phyloP scores from a whole-genome alignment of 352 stramenopile genomes.

The Aphanomyces stellatus region DNA sequence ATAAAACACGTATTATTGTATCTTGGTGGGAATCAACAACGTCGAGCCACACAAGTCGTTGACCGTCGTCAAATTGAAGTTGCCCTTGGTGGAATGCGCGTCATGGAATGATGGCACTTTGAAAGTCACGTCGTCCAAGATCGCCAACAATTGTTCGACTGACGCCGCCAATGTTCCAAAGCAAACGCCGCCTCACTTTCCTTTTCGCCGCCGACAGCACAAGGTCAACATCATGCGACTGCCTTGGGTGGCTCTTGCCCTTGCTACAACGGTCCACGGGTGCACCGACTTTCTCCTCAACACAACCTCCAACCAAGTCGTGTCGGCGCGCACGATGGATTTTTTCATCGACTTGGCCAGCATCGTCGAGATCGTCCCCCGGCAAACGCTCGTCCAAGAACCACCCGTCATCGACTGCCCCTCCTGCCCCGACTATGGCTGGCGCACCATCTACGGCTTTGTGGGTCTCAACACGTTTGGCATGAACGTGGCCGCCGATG shows the following conservation, averaged over 20 bases:
- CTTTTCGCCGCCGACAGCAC: no score
- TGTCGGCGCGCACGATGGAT: slow-evolving; percentile 2
- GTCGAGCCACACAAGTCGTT: not conserved
- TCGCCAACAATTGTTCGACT: not conserved
- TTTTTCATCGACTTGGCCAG: slow-evolving; percentile 1
- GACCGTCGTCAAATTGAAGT: not conserved
- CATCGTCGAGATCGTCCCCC: not conserved
- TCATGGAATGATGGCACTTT: not conserved
- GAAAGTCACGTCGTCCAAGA: not conserved
- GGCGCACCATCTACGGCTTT: slow-evolving; percentile 34
- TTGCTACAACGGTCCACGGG: no score
- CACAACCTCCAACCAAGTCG: not conserved
- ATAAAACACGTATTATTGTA: slow-evolving; percentile 19
- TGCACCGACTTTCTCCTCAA: slow-evolving; percentile 4
- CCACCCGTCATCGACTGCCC: slow-evolving; percentile 1
- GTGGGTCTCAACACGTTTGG: slow-evolving; percentile 43
- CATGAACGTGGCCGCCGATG: slow-evolving; percentile 40
- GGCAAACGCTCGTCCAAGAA: not conserved
- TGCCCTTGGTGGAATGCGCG: not conserved
- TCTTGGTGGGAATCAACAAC: no score
- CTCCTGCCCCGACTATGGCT: slow-evolving; percentile 36
- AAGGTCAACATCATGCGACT: no score
- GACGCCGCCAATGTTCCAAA: not conserved
- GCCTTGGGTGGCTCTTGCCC: no score
- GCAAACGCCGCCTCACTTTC: not conserved